Evolutionary conservation across 495 filamentous ascomycete genomes (phyloP), one percentile per base, ranked within the genome.

Genomic region (Daldinia concentrica): DNA sequence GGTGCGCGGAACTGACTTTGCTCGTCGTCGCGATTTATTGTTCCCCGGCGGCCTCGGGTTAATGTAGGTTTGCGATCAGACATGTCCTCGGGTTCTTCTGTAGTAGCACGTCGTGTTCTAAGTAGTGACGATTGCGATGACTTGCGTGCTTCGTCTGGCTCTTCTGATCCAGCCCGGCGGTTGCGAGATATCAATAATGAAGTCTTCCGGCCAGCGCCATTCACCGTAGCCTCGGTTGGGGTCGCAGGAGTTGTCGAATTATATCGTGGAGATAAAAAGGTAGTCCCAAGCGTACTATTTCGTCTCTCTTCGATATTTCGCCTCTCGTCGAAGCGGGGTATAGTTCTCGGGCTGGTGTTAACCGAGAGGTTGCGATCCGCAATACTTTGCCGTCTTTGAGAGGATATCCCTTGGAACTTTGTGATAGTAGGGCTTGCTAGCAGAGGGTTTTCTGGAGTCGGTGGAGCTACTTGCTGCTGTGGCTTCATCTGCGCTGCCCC

Each of bases 261-360:
- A 68, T 75, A 83, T 55, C 77, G 83, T 24, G 77, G 79, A 26
- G 82, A 69, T 56, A 83, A 83, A 17, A 90, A 48, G 19, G 43
- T 24, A 48, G 43, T 4, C 17, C 43, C 43, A 9, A 48, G 3
- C 9, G 43, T 48, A 48, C 43, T 48, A 48, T 48, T 48, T 22
- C 43, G 43, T 48, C 43, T 22, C 2, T 48, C 81, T 54, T 91
- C 76, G 51, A 87, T 93, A 54, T 83, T 83, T 58, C 93, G 85
- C 69, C 90, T 89, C 55, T 91, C 90, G 77, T 95, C 92, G 34
- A 92, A 83, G 17, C 91, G 89, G 70, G 89, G 90, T 45, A 89
- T 80, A 8, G 90, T 85, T 69, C 92, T 87, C 11, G 84, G 86
- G 72, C 87, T 91, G 15, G 82, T 82, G 76, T 77, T 83, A 60